Conservation (phyloP, 208 protist genomes). For the Acanthamoeba culbertsoni region DNA sequence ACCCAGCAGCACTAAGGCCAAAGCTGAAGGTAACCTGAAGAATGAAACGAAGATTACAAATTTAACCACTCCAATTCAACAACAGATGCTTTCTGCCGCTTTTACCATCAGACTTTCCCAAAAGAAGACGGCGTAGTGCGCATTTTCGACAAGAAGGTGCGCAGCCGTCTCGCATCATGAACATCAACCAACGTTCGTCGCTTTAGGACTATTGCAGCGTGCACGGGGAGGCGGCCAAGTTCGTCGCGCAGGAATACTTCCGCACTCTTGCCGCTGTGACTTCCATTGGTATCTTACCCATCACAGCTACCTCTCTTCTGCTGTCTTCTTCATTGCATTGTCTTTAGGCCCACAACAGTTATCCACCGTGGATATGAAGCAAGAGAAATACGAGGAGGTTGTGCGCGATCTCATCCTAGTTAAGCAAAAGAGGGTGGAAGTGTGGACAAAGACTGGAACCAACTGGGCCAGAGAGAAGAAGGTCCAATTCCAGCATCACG, state of each 20-base stretch:
- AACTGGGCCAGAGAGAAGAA: slow-evolving; percentile 13
- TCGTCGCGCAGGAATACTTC: slow-evolving; percentile 77
- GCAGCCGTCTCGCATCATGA: not conserved
- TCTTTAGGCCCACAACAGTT: slow-evolving; percentile 6
- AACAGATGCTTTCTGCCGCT: slow-evolving; percentile 38
- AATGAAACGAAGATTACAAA: not conserved
- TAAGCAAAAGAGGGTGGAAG: slow-evolving; percentile 33
- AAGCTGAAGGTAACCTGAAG: not conserved
- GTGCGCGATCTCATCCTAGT: slow-evolving; percentile 48
- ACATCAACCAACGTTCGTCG: not conserved
- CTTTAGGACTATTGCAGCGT: slow-evolving; percentile 61
- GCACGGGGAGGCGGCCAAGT: slow-evolving; percentile 72
- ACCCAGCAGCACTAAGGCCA: not conserved
- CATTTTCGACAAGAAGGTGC: slow-evolving; percentile 53
- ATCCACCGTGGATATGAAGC: slow-evolving; percentile 36
- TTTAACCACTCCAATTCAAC: not conserved
- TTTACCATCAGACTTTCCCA: slow-evolving; percentile 11
- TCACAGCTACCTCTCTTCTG: not conserved
- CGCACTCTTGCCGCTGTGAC: slow-evolving; percentile 67
- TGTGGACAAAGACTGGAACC: slow-evolving; percentile 29
- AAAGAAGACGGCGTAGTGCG: slow-evolving; percentile 7
- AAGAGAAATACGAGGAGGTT: slow-evolving; percentile 57
- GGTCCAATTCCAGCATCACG: not conserved
- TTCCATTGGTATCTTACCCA: not conserved
- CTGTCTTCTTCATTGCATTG: not conserved